Conservation (phyloP, 495 filamentous ascomycete genomes). For the Podospora bellae-mahoneyi region DNA sequence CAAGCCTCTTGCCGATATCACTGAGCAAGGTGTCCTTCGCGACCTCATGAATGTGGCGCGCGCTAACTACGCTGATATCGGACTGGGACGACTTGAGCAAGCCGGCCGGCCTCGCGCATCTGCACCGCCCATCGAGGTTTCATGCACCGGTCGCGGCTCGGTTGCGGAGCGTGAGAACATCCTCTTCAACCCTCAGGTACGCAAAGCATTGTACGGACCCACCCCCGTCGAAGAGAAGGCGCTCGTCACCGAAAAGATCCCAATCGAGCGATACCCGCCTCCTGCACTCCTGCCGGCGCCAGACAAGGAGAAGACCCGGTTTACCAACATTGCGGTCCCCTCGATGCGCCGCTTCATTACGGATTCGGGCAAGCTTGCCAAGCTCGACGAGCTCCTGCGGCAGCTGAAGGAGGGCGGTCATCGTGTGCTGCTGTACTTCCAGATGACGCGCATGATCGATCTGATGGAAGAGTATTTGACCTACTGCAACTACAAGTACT, state of each 20-base stretch:
- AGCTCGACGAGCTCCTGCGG: slow-evolving; percentile 80
- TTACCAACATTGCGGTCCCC: slow-evolving; percentile 86
- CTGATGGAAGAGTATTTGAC: slow-evolving; percentile 98
- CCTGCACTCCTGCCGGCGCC: slow-evolving; percentile 69
- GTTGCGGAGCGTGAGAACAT: slow-evolving; percentile 65
- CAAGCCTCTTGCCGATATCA: slow-evolving; percentile 64
- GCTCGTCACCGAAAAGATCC: slow-evolving; percentile 65
- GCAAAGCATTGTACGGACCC: slow-evolving; percentile 69
- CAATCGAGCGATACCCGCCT: slow-evolving; percentile 59
- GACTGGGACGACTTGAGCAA: slow-evolving; percentile 73
- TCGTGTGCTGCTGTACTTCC: slow-evolving; percentile 98
- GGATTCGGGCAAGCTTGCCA: slow-evolving; percentile 92
- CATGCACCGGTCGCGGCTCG: slow-evolving; percentile 65
- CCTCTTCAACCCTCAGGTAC: slow-evolving; percentile 73
- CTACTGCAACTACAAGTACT: slow-evolving; percentile 98
- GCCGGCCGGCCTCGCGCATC: slow-evolving; percentile 69
- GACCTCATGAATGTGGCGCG: slow-evolving; percentile 77
- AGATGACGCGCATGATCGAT: slow-evolving; percentile 99
- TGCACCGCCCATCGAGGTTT: slow-evolving; percentile 82
- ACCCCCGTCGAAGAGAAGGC: slow-evolving; percentile 65
- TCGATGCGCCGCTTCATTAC: slow-evolving; percentile 99
- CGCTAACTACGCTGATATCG: slow-evolving; percentile 60
- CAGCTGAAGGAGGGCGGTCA: slow-evolving; percentile 89
- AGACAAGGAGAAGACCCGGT: slow-evolving; percentile 72
- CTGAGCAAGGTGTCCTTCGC: slow-evolving; percentile 67